A percentile compares a stretch with the other conserved stretches of the same genome.
Evolutionary conservation across 2,329 filamentous ascomycete species (phyloP).

Genomic region (Cladophialophora immunda): DNA sequence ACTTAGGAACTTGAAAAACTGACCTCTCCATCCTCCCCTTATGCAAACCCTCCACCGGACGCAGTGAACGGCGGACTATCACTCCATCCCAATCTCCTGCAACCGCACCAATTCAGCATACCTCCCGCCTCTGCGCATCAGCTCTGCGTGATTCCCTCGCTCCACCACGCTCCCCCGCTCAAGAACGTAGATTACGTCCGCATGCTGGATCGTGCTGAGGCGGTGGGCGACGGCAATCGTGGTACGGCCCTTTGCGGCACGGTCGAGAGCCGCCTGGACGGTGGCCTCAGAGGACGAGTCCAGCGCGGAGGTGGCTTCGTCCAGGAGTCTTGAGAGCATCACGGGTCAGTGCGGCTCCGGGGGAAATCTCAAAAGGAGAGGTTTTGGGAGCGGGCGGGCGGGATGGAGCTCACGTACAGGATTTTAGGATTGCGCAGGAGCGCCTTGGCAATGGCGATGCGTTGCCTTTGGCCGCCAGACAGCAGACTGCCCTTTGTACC

Average conservation of each 20-base stretch:
- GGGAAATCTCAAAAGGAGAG: too few species aligned
- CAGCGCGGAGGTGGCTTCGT: slow-evolving; percentile 79
- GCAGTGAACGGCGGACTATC: background rate
- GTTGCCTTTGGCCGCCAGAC: slow-evolving; percentile 67
- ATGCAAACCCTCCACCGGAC: too few species aligned
- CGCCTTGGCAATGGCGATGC: slow-evolving; percentile 65
- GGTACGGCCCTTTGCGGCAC: slow-evolving; percentile 65
- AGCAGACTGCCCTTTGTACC: slow-evolving; percentile 64
- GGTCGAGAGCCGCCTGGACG: slow-evolving; percentile 74
- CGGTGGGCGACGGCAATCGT: slow-evolving; percentile 81
- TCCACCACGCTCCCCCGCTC: slow-evolving; percentile 71
- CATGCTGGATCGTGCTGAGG: slow-evolving; percentile 77
- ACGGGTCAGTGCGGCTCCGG: background rate
- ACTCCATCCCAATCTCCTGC: background rate
- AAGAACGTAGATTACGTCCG: slow-evolving; percentile 80
- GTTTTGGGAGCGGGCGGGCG: background rate
- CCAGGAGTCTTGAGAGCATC: slow-evolving; percentile 62
- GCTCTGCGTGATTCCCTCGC: slow-evolving; percentile 66
- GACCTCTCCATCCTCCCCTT: too few species aligned
- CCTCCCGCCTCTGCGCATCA: slow-evolving; percentile 58
- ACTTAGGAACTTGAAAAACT: too few species aligned
- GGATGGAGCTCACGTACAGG: background rate
- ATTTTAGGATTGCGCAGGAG: slow-evolving; percentile 63
- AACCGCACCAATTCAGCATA: slow-evolving; percentile 60
- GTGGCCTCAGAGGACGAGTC: slow-evolving; percentile 74